Conservation (phyloP, 1,284 basidiomycete species). For the Agroathelia rolfsii region DNA sequence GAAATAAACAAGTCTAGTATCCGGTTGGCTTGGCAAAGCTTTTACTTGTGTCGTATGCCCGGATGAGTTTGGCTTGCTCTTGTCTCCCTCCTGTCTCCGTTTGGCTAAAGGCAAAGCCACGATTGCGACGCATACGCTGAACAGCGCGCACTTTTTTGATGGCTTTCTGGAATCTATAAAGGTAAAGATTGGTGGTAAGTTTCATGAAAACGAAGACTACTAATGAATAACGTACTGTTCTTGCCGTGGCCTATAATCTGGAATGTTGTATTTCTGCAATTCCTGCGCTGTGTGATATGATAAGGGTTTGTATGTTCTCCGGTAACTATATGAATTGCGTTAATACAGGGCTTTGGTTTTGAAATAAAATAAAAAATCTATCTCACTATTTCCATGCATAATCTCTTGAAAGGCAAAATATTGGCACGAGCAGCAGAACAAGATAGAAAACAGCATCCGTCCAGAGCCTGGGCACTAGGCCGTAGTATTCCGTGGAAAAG, state of each 20-base stretch:
- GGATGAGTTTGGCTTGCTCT: constrained; percentile 79
- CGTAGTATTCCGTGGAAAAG: constrained; percentile 85
- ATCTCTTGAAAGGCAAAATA: constrained; percentile 84
- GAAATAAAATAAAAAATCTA: too few relatives aligned
- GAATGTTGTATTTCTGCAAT: constrained; percentile 93
- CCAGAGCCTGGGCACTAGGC: constrained; percentile 85
- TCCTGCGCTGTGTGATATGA: constrained; percentile 98
- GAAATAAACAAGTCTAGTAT: constrained; percentile 33
- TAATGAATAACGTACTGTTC: constrained; percentile 65
- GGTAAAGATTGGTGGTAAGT: constrained; percentile 8
- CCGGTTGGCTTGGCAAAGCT: constrained; percentile 60
- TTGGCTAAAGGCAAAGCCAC: constrained; percentile 95
- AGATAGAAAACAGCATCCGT: constrained; percentile 86
- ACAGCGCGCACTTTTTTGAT: constrained; percentile 97
- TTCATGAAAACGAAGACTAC: constrained; percentile 3
- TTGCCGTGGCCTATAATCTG: constrained; percentile 93
- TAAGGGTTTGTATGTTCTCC: constrained; percentile 81
- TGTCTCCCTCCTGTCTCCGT: constrained; percentile 77
- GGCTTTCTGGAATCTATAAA: constrained; percentile 81
- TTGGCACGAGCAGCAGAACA: constrained; percentile 79
- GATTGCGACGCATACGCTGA: constrained; percentile 87
- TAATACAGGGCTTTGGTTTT: constrained; percentile 11
- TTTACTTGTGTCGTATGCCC: constrained; percentile 85
- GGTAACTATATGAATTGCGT: constrained; percentile 62
- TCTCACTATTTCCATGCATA: constrained; percentile 93